phyloP scores from a whole-genome alignment of 192 early-diverging fungal species.

The Haplosporangium gracile region DNA sequence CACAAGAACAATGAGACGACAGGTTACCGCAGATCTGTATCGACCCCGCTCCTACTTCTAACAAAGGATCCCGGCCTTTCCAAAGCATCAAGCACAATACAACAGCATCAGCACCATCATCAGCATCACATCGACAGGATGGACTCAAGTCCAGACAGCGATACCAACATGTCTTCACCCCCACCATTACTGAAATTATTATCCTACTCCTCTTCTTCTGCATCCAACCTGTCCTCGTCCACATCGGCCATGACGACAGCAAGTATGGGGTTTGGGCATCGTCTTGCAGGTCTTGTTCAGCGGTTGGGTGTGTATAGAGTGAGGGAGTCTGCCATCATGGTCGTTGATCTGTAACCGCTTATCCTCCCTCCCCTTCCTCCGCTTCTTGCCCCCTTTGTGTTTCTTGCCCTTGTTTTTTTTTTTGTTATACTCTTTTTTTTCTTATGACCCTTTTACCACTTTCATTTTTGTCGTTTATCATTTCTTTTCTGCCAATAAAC shows the following conservation, averaged over 20 bases:
- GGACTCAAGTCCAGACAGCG: background rate
- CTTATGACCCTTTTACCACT: background rate
- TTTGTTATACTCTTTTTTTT: background rate
- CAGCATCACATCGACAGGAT: conserved; percentile 4
- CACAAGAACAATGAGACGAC: background rate
- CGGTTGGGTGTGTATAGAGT: conserved; percentile 26
- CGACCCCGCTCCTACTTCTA: conserved; percentile 15
- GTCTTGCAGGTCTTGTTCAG: conserved; percentile 35
- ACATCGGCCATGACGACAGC: background rate
- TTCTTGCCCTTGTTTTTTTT: background rate
- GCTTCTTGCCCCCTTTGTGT: background rate
- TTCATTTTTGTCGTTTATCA: background rate
- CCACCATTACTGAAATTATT: background rate
- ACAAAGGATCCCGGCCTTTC: background rate
- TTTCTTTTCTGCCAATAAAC: background rate
- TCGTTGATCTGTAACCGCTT: conserved; percentile 23
- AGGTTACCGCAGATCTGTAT: conserved; percentile 32
- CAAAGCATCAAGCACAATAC: background rate
- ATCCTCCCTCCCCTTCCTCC: background rate
- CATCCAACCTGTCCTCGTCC: conserved; percentile 1
- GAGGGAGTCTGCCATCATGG: conserved; percentile 28
- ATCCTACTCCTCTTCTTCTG: conserved; percentile 20
- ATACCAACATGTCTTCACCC: conserved; percentile 31
- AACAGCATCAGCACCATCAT: background rate
- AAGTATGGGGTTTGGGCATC: conserved; percentile 23